Conservation (phyloP, 345 rosid genomes). For the Eucalyptus brandiana region DNA sequence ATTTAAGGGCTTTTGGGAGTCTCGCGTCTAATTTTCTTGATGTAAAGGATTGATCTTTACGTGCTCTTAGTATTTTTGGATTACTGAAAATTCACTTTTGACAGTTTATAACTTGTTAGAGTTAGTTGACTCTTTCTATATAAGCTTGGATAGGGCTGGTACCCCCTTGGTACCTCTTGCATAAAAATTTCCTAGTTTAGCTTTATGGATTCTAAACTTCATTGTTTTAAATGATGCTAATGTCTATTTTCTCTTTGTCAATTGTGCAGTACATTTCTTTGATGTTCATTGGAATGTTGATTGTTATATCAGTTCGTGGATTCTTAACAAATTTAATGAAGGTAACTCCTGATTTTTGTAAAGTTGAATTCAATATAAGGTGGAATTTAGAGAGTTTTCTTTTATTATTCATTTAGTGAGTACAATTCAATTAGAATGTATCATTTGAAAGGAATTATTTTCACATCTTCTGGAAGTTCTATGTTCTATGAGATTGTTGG, state of each 20-base stretch:
- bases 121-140: not conserved
- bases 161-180: not conserved
- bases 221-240: not conserved
- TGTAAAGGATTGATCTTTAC: not conserved
- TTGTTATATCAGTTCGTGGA: constrained; percentile 86
- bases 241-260: not conserved
- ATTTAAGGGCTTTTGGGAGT: not conserved
- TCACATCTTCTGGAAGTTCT: not conserved
- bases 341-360: constrained; percentile 21
- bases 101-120: not conserved
- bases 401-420: not conserved
- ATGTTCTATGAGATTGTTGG: not conserved
- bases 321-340: constrained; percentile 90
- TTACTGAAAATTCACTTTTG: not conserved
- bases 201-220: not conserved
- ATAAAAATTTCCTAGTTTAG: not conserved
- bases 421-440: not conserved
- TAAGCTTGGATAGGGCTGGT: not conserved
- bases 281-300: constrained; percentile 86
- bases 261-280: constrained; percentile 77
- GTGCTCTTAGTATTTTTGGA: not conserved
- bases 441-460: not conserved
- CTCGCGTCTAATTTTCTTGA: not conserved
- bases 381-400: not conserved
- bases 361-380: not conserved